Evolutionary conservation across 2,329 filamentous ascomycete species (phyloP).

Genomic region (Diatrype stigma): DNA sequence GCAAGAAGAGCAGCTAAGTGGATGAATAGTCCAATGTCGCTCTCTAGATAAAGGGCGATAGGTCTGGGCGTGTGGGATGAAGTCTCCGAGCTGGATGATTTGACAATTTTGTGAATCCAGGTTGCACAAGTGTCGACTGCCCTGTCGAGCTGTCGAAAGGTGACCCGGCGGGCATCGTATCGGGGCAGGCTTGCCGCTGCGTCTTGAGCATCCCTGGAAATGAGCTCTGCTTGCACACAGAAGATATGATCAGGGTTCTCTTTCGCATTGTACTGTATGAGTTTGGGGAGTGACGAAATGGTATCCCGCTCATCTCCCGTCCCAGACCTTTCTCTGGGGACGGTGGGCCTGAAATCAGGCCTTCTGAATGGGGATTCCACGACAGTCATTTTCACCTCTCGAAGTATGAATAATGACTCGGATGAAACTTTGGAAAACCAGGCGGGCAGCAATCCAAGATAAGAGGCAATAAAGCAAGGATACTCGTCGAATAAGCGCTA

Average conservation of each 20-base stretch:
- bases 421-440: no score
- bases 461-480: neutral
- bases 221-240: constrained; percentile 11
- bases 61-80: neutral
- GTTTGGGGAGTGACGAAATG: constrained; percentile 14
- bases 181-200: neutral
- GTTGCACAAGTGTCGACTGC: constrained; percentile 5
- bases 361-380: neutral
- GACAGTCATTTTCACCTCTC: neutral
- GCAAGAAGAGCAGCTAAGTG: constrained; percentile 11
- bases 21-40: constrained; percentile 11
- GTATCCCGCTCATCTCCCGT: neutral
- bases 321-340: neutral
- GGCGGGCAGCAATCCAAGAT: neutral
- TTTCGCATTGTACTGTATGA: constrained; percentile 15
- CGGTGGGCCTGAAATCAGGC: neutral
- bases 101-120: constrained; percentile 7
- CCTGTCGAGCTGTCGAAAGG: constrained; percentile 5
- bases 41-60: constrained; percentile 13
- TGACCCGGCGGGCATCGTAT: constrained; percentile 7
- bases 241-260: constrained; percentile 14
- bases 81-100: neutral
- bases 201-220: neutral
- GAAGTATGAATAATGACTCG: neutral
- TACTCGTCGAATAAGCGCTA: no score